Base-by-base conservation (phyloP, 345 rosid genomes). In the Acer saccharum region DNA sequence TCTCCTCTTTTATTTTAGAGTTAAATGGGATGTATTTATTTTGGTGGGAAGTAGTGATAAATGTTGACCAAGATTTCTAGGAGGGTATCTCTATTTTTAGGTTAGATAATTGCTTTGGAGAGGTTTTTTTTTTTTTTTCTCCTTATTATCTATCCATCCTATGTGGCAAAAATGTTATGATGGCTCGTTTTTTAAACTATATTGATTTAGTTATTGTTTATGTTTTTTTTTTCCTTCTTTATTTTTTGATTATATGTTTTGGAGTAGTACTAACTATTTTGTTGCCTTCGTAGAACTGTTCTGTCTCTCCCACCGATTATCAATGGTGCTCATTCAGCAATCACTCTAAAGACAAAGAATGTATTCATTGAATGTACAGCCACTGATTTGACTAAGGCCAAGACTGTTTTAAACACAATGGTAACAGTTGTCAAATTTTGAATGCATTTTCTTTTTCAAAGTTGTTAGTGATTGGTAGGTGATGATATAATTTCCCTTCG, bases 301-400 rank as follows among this genome's bases (percentile, higher is more conserved):
- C 7, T 94, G 79, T 94, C 98, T 76, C 76, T 92, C 71, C 98
- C 98, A 0, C 99, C 99, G 72, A 90, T 96, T 79, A 96, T 96
- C 73, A 94, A 96, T 86, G 87, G 98, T 79, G 97, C 97, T 70
- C 98, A 94, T 84, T 96, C 98, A 39, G 98, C 98, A 74, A 94
- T 94, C 72, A 89, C 91, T 74, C 84, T 94, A 68, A 87, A 92
- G 89, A 96, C 99, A 29, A 23, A 23, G 86, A 96, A 94, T 84
- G 93, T 96, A 78, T 87, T 96, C 80, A 89, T 94, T 80, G 99
- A 96, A 79, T 96, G 99, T 82, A 94, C 98, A 21, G 98, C 98
- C 71, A 94, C 92, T 16, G 99, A 96, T 83, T 82, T 94, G 82
- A 92, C 97, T 6, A 94, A 92, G 92, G 99, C 99, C 77, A 94